Conservation (phyloP, 257 asterid genomes). For the Solanum chmielewskii region DNA sequence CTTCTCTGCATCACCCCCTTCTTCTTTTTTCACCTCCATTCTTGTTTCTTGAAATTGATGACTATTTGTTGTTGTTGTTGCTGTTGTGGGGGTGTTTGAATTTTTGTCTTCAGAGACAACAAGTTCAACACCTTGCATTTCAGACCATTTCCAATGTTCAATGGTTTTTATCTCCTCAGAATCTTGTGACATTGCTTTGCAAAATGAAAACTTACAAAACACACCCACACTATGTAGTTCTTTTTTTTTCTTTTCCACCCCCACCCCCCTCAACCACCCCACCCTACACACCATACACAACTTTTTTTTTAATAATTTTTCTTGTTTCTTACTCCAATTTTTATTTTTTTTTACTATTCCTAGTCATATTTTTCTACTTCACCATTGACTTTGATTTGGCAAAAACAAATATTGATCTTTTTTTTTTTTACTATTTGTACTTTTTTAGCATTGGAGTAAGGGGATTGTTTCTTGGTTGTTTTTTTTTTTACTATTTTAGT, state of each 20-base stretch:
- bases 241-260: neutral
- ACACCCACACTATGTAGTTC: neutral
- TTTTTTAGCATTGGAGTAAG: constrained; percentile 3
- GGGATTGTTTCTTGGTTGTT: neutral
- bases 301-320: neutral
- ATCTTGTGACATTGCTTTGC: constrained; percentile 49
- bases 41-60: neutral
- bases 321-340: neutral
- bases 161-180: constrained; percentile 44
- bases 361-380: neutral
- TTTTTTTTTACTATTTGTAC: neutral
- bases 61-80: neutral
- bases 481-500: neutral
- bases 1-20: constrained; percentile 27
- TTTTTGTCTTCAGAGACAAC: constrained; percentile 14
- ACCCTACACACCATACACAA: neutral
- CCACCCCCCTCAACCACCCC: neutral
- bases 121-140: constrained; percentile 70
- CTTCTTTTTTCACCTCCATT: constrained; percentile 36
- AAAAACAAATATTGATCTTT: neutral
- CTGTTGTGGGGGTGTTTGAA: neutral
- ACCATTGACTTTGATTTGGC: neutral
- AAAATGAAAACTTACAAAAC: constrained; percentile 4
- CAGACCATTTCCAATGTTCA: constrained; percentile 80
- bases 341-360: neutral